Conservation (phyloP, 768 basidiomycete genomes). For the Filobasidium floriforme region DNA sequence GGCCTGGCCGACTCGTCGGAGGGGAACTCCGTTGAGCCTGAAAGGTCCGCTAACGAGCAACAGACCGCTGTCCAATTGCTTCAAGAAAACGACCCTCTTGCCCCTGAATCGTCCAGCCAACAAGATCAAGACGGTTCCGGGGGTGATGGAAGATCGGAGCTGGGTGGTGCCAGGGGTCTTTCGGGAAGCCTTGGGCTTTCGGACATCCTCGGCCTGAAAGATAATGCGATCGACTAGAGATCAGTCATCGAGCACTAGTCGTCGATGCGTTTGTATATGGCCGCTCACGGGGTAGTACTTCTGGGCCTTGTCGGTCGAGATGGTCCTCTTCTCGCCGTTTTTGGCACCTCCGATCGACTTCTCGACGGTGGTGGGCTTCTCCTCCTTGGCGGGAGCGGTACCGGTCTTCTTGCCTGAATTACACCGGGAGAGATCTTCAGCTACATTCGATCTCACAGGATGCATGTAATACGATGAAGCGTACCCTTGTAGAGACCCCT, state of each 20-base stretch:
- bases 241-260: not conserved
- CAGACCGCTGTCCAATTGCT: constrained; percentile 78
- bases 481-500: constrained; percentile 75
- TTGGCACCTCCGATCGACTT: constrained; percentile 71
- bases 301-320: constrained; percentile 76
- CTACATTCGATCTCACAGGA: not conserved
- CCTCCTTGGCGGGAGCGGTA: constrained; percentile 57
- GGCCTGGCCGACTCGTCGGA: constrained; percentile 95
- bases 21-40: constrained; percentile 87
- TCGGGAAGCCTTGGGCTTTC: constrained; percentile 80
- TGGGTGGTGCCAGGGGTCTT: constrained; percentile 63
- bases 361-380: constrained; percentile 64
- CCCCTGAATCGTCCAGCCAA: constrained; percentile 96
- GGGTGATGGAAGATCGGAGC: constrained; percentile 79
- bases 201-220: constrained; percentile 72
- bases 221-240: constrained; percentile 11
- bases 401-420: constrained; percentile 54
- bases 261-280: constrained; percentile 22
- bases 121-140: constrained; percentile 89
- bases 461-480: constrained; percentile 17
- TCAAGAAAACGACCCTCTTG: constrained; percentile 96
- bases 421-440: not conserved
- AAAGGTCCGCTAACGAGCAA: constrained; percentile 93
- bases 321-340: constrained; percentile 79
- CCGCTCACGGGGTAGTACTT: constrained; percentile 66